Percentiles rank a stretch among this genome's conserved stretches.
phyloP scores from a whole-genome alignment of 495 filamentous ascomycete genomes.

The Annulohypoxylon nitens region DNA sequence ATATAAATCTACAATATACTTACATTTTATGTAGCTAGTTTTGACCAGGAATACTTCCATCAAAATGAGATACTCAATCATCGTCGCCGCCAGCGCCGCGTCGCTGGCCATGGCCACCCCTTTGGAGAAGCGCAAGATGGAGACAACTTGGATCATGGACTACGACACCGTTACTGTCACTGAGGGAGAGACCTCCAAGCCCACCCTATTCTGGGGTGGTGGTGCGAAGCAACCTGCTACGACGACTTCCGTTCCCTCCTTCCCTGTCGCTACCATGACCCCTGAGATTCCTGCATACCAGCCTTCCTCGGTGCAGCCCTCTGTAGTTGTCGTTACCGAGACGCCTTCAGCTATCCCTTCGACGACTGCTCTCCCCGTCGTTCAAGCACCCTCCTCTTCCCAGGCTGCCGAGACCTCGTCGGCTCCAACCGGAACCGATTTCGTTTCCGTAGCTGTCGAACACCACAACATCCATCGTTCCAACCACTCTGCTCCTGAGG shows the following conservation, averaged over 20 bases:
- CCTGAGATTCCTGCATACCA: conserved; percentile 36
- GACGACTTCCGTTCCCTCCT: background rate
- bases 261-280: conserved; percentile 36
- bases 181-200: conserved; percentile 45
- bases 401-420: background rate
- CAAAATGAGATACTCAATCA: conserved; percentile 78
- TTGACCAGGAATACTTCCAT: conserved; percentile 22
- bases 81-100: conserved; percentile 73
- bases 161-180: conserved; percentile 73
- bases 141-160: conserved; percentile 68
- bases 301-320: conserved; percentile 12
- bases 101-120: conserved; percentile 72
- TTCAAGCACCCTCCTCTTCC: conserved; percentile 8
- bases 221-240: conserved; percentile 16
- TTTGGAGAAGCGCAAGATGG: conserved; percentile 66
- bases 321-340: conserved; percentile 40
- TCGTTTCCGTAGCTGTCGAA: conserved; percentile 66
- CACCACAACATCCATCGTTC: conserved; percentile 90
- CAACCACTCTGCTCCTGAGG: conserved; percentile 77
- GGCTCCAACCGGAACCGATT: conserved; percentile 44
- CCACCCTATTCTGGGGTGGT: conserved; percentile 27
- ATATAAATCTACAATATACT: conserved; percentile 13
- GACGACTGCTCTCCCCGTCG: conserved; percentile 10
- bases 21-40: conserved; percentile 36
- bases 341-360: conserved; percentile 34